Percentiles rank a stretch among this genome's conserved stretches.
Evolutionary conservation across 2,329 filamentous ascomycete species (phyloP).

Genomic region (Fusarium annulatum): DNA sequence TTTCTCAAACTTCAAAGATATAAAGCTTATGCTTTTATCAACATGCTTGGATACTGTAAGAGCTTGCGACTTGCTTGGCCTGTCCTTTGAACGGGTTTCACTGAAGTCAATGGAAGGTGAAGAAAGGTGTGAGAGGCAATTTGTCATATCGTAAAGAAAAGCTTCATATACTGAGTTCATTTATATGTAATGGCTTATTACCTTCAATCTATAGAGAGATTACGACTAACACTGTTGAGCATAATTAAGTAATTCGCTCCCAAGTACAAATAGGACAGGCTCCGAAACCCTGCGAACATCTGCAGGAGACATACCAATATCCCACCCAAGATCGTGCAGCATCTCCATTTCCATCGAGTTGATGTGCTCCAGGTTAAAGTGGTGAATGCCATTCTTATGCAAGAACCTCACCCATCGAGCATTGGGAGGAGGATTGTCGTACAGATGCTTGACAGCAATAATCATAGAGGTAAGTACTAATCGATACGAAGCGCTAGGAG

Average conservation of each 20-base stretch:
- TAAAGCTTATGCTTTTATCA: neutral
- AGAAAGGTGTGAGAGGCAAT: neutral
- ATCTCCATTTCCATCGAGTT: constrained; percentile 7
- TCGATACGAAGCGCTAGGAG: neutral
- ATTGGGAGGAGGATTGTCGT: neutral
- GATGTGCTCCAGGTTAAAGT: neutral
- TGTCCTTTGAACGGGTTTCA: neutral
- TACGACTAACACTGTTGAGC: neutral
- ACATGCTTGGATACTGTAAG: neutral
- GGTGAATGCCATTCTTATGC: neutral
- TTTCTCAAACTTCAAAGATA: neutral
- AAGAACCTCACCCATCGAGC: neutral
- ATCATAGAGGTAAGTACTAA: neutral
- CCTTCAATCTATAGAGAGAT: fast-evolving
- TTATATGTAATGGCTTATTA: too few species aligned
- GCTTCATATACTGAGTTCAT: neutral
- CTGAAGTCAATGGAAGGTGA: neutral
- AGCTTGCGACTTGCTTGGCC: too few species aligned
- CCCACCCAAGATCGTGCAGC: neutral
- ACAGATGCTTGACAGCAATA: neutral
- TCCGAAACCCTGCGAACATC: neutral
- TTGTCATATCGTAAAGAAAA: neutral
- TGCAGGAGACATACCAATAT: neutral
- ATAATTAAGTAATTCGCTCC: neutral
- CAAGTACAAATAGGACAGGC: neutral